Evolutionary conservation across 305 asterid genomes (phyloP), one percentile per base, ranked within the genome.

Genomic region (Fraxinus floribunda): DNA sequence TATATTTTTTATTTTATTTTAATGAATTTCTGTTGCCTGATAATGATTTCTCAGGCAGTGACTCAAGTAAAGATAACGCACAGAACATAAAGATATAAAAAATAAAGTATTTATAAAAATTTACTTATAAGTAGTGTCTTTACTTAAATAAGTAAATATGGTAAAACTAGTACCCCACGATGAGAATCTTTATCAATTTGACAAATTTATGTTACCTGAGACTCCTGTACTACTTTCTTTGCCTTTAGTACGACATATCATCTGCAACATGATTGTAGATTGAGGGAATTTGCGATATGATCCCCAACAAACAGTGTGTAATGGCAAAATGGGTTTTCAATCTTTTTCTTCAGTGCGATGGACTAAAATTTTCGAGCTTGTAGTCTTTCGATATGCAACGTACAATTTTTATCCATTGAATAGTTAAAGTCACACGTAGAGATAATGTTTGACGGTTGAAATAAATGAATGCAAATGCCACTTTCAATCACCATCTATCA

Each of bases 1-100:
- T 38, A 38, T 38, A 38, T 39, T 0, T 8, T 38, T 38, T 18
- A 22, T 39, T 6, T 32, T 57, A 79, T 30, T 80, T 77, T 83
- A 64, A 78, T 81, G 84, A 30, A 72, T 77, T 78, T 76, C 80
- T 86, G 83, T 80, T 77, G 81, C 80, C 71, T 81, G 78, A 57
- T 78, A 44, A 71, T 83, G 83, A 83, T 83, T 74, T 73, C 73
- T 52, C 30, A 30, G 10, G 34, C 11, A 44, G 70, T 60, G 70
- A 60, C 66, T 5, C 30, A 60, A 20, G 26, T 60, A 60, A 60
- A 20, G 70, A 60, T 20, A 60, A 60, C 24, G 70, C 15, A 20
- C 11, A 18, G 13, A 57, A 9, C 68, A 1, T 57, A 57, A 57
- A 18, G 22, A 49, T 1, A 16, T 18, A 49, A 15, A 49, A 49